phyloP scores from a whole-genome alignment of 2,329 filamentous ascomycete genomes.

The Tolypocladium sp. region DNA sequence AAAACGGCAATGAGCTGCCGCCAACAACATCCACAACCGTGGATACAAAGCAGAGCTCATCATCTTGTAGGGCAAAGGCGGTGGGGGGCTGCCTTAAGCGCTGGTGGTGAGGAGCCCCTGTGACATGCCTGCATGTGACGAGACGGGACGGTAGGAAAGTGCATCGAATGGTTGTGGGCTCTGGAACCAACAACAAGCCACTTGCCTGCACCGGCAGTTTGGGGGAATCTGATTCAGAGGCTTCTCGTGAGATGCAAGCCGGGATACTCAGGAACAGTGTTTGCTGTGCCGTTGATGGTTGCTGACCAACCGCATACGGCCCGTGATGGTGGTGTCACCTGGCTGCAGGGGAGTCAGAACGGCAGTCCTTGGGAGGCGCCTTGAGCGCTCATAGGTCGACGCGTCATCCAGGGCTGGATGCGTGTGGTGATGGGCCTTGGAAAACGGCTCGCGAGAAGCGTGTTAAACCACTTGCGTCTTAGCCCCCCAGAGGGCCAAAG shows the following conservation, averaged over 20 bases:
- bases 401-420: background rate
- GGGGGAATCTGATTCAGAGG: background rate
- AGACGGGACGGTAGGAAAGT: background rate
- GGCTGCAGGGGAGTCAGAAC: background rate
- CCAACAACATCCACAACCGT: background rate
- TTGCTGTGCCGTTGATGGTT: background rate
- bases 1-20: constrained; percentile 2
- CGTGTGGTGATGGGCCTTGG: background rate
- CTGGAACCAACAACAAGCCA: background rate
- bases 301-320: background rate
- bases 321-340: background rate
- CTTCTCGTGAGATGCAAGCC: background rate
- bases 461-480: background rate
- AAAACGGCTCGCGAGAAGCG: background rate
- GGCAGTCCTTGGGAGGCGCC: background rate
- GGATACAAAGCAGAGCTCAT: background rate
- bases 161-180: background rate
- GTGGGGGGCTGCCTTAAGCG: background rate
- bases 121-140: background rate
- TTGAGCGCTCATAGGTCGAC: background rate
- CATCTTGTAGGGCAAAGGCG: background rate
- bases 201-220: background rate
- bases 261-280: background rate
- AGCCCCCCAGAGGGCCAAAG: background rate
- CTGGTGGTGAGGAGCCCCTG: background rate